Conservation (phyloP, 371 early-diverging fungal genomes). For the Chytridiales sp. region DNA sequence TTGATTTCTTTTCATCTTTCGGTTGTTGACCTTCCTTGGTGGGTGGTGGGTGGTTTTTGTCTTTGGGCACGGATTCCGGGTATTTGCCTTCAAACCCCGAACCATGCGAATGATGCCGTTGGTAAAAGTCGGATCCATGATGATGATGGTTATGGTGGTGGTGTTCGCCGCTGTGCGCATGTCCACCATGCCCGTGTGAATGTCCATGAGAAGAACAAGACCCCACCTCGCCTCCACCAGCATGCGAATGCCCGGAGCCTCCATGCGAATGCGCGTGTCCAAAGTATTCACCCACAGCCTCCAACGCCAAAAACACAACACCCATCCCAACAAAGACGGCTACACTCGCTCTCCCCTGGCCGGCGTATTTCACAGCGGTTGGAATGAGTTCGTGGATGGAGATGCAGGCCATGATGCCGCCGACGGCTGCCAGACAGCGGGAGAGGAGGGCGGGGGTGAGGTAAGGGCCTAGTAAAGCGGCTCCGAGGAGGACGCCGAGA, state of each 20-base stretch:
- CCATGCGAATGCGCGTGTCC: slow-evolving; percentile 32
- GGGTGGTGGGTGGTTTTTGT: no score
- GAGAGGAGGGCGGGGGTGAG: slow-evolving; percentile 38
- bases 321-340: slow-evolving; percentile 49
- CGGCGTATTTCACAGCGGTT: slow-evolving; percentile 48
- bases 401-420: slow-evolving; percentile 58
- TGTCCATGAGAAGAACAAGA: slow-evolving; percentile 14
- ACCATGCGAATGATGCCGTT: no score
- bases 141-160: no score
- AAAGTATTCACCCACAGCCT: slow-evolving; percentile 44
- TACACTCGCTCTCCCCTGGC: slow-evolving; percentile 39
- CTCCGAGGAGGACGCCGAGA: slow-evolving; percentile 52
- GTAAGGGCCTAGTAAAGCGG: slow-evolving; percentile 36
- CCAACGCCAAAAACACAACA: slow-evolving; percentile 48
- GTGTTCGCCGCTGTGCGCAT: slow-evolving; percentile 6
- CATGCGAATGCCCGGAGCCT: slow-evolving; percentile 1
- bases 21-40: no score
- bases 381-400: slow-evolving; percentile 55
- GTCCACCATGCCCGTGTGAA: background rate
- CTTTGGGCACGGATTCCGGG: no score
- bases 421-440: slow-evolving; percentile 51
- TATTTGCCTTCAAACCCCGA: no score
- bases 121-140: no score
- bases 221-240: no score
- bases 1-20: no score